Evolutionary conservation across 2,329 filamentous ascomycete genomes (phyloP), one percentile per base, ranked within the genome.

Genomic region (Tolypocladium amazonense): DNA sequence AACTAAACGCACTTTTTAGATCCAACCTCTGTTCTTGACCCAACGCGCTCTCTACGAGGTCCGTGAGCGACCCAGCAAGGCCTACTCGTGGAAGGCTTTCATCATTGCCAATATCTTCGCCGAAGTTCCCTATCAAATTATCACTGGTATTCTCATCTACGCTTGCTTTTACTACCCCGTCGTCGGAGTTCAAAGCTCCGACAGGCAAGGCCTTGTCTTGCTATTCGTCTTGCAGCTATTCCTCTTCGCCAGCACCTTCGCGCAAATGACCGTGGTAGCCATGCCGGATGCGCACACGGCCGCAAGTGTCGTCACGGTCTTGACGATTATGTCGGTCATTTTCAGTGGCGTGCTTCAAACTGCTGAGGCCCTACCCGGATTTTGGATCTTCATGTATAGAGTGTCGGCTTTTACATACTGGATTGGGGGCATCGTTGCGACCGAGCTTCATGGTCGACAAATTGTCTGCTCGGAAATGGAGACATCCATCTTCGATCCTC

Each of bases 321-420:
- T 87, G 20, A 80, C 83, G 62, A 77, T 82, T 33, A 78, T 88
- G 69, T 81, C 77, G 62, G 73, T 85, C 43, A 77, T 84, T 59
- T 88, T 88, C 75, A 83, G 81, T 66, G 80, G 86, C 68, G 87
- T 90, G 4, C 73, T 90, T 58, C 83, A 87, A 61, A 71, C 79
- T 0, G 81, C 85, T 0, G 61, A 67, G 4, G 77, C 79, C 0
- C 76, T 91, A 1, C 88, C 88, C 0, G 79, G 83, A 0, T 91
- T 91, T 75, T 92, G 88, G 88, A 84, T 84, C 62, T 90, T 89
- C 75, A 90, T 90, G 88, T 75, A 90, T 71, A 80, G 83, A 33
- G 77, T 84, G 14, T 85, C 81, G 0, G 86, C 86, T 0, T 86
- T 89, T 61, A 88, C 85, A 0, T 90, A 89, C 71, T 84, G 79